These are phyloP conservation scores for Asparagopsis taxiformis DNA, from an alignment of 31 red algal species.

Conservation along the genomic window DNA sequence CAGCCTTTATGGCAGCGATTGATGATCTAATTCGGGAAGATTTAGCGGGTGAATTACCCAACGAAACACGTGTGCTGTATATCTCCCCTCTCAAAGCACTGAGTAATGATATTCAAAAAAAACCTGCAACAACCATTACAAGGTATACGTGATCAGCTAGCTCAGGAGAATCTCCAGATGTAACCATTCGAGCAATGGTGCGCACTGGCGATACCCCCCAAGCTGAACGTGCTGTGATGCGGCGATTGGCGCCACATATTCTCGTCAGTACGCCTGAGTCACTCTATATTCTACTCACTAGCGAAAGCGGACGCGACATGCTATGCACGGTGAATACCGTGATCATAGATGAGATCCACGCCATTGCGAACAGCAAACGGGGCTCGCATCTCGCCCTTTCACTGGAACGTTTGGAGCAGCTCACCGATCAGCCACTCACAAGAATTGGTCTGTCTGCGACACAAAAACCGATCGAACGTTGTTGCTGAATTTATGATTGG, in stretches of 20 bases:
- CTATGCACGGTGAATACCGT: conserved; percentile 1
- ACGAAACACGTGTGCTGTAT: not conserved
- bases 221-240: not conserved
- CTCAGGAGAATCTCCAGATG: not conserved
- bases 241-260: not conserved
- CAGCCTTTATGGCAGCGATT: not conserved
- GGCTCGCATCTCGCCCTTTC: not conserved
- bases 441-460: conserved; percentile 6
- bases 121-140: not conserved
- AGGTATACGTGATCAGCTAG: not conserved
- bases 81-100: conserved; percentile 1
- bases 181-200: not conserved
- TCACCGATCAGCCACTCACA: not conserved
- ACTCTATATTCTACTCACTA: not conserved
- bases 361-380: not conserved
- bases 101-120: not conserved
- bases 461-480: not conserved
- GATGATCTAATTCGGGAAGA: not conserved
- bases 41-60: not conserved
- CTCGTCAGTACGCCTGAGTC: conserved; percentile 7
- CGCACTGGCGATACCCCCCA: not conserved
- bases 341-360: conserved; percentile 12
- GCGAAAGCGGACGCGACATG: not conserved
- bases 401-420: not conserved
- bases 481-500: not conserved